Conservation (phyloP, 2,329 filamentous ascomycete genomes). For the Ceratocystis huliohia region DNA sequence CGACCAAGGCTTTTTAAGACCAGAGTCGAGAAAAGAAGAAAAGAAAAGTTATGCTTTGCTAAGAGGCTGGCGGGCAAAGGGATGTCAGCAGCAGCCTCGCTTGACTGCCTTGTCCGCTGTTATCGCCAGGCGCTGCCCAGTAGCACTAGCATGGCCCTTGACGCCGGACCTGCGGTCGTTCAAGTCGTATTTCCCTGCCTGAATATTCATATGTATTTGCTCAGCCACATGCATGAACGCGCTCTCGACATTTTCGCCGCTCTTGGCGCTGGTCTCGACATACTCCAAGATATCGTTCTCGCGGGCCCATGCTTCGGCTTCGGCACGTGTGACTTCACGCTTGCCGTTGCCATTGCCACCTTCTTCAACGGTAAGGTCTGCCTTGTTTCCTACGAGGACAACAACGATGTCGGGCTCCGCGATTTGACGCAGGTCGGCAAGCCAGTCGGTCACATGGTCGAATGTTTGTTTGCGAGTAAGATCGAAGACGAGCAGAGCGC, state of each 20-base stretch:
- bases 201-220: conserved; percentile 92
- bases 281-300: conserved; percentile 81
- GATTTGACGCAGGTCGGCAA: conserved; percentile 85
- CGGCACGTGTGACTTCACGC: conserved; percentile 66
- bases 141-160: conserved; percentile 52
- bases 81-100: conserved; percentile 37
- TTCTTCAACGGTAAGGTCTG: conserved; percentile 52
- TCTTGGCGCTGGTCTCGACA: conserved; percentile 93
- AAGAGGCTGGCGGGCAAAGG: neutral
- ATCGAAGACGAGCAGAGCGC: conserved; percentile 79
- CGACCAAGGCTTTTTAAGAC: neutral
- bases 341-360: conserved; percentile 32
- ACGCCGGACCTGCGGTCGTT: conserved; percentile 88
- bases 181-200: conserved; percentile 85
- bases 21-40: neutral
- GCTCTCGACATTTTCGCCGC: conserved; percentile 81
- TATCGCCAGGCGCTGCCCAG: conserved; percentile 33
- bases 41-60: neutral
- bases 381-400: conserved; percentile 90
- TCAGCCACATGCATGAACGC: conserved; percentile 91
- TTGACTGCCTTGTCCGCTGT: conserved; percentile 31
- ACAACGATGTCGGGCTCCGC: conserved; percentile 93
- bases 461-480: conserved; percentile 80
- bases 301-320: conserved; percentile 82
- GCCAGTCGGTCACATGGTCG: conserved; percentile 78